Conservation (phyloP, 257 asterid species). For the Misopates orontium region DNA sequence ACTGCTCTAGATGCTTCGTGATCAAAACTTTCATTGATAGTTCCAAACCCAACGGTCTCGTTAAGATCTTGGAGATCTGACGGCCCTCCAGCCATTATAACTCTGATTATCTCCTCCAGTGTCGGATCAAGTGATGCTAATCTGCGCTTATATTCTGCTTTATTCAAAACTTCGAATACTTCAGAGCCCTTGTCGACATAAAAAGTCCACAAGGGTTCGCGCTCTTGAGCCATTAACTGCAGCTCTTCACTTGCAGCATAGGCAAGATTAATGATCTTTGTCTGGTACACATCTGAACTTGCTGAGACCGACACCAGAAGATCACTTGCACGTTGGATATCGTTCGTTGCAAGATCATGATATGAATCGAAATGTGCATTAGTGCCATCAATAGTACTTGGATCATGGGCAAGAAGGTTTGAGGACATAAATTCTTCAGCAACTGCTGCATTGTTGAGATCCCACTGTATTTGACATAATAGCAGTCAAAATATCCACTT, state of each 20-base stretch:
- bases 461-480: neutral
- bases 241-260: conserved; percentile 48
- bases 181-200: conserved; percentile 34
- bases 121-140: conserved; percentile 43
- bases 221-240: conserved; percentile 36
- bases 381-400: neutral
- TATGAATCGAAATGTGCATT: conserved; percentile 12
- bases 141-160: conserved; percentile 40
- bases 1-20: conserved; percentile 47
- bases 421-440: neutral
- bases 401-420: neutral
- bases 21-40: conserved; percentile 1
- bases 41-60: conserved; percentile 4
- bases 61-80: conserved; percentile 34
- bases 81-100: conserved; percentile 34
- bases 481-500: no score
- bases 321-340: conserved; percentile 42
- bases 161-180: conserved; percentile 46
- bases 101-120: conserved; percentile 46
- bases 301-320: conserved; percentile 55
- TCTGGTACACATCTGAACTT: conserved; percentile 34
- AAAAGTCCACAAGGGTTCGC: conserved; percentile 47
- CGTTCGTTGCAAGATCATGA: conserved; percentile 14
- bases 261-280: conserved; percentile 40
- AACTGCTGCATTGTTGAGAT: neutral